phyloP scores from a whole-genome alignment of 345 rosid genomes.

The Syzygium oleosum region DNA sequence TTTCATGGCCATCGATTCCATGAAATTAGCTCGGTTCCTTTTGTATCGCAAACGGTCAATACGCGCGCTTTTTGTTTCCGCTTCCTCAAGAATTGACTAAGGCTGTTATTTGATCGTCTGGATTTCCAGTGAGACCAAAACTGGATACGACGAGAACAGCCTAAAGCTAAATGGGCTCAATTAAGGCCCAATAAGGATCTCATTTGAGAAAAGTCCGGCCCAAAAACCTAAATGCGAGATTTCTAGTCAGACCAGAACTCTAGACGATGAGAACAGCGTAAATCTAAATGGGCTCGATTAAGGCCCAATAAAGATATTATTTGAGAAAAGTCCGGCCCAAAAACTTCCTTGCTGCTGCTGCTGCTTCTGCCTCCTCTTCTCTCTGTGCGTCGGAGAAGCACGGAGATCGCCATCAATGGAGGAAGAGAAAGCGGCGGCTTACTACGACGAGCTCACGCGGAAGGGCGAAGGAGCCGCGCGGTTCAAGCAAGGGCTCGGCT shows the following conservation, averaged over 20 bases:
- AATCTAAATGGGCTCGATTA: neutral
- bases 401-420: slow-evolving; percentile 29
- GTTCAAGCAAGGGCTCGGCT: slow-evolving; percentile 95
- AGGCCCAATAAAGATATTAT: neutral
- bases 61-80: neutral
- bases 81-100: neutral
- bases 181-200: neutral
- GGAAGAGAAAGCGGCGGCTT: slow-evolving; percentile 73
- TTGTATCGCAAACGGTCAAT: rapidly evolving
- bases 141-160: neutral
- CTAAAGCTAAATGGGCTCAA: neutral
- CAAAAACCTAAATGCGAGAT: neutral
- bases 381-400: neutral
- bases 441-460: slow-evolving; percentile 75
- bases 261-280: neutral
- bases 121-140: too few species aligned
- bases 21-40: neutral
- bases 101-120: too few species aligned
- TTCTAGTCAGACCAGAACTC: too few species aligned
- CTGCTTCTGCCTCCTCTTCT: neutral
- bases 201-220: neutral
- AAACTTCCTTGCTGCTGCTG: neutral
- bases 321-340: neutral
- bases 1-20: neutral
- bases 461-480: slow-evolving; percentile 95